These are phyloP conservation scores for Candida sojae DNA, from an alignment of 1,139 yeast genomes.

Conservation along the genomic window DNA sequence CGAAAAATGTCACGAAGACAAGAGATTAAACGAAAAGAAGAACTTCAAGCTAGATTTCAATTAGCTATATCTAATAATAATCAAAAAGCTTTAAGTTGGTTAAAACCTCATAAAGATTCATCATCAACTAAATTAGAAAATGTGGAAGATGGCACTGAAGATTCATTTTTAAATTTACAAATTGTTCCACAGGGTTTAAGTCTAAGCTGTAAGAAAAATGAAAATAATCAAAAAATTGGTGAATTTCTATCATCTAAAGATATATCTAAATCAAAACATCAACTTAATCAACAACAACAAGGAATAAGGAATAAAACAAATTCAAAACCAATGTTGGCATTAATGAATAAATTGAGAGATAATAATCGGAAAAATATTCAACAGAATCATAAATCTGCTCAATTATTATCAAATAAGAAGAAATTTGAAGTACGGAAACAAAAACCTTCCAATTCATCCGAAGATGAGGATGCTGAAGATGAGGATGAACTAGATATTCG, in stretches of 20 bases:
- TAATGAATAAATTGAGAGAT: slow-evolving; percentile 47
- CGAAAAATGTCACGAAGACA: slow-evolving; percentile 30
- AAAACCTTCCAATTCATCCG: not conserved
- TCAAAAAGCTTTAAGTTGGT: slow-evolving; percentile 44
- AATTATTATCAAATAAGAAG: not conserved
- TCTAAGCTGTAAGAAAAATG: slow-evolving; percentile 4
- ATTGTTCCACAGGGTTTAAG: slow-evolving; percentile 47
- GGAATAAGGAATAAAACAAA: slow-evolving; percentile 12
- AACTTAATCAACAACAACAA: slow-evolving; percentile 5
- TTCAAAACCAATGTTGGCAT: slow-evolving; percentile 43
- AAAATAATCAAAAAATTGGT: slow-evolving; percentile 21
- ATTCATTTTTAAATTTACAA: slow-evolving; percentile 40
- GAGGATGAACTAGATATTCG: slow-evolving; percentile 3
- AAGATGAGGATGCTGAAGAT: slow-evolving; percentile 2
- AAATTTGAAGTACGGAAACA: not conserved
- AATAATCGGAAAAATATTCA: slow-evolving; percentile 21
- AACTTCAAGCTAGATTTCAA: slow-evolving; percentile 50
- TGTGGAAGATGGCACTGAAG: slow-evolving; percentile 7
- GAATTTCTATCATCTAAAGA: slow-evolving; percentile 31
- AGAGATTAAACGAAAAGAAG: slow-evolving; percentile 51
- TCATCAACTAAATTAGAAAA: slow-evolving; percentile 1
- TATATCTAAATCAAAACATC: slow-evolving; percentile 9
- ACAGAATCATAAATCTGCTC: slow-evolving; percentile 6
- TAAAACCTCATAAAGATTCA: slow-evolving; percentile 20
- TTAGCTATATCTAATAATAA: slow-evolving; percentile 41